Percentiles rank a stretch among this genome's conserved stretches.
Conservation (phyloP, 2,329 filamentous ascomycete genomes). For the Blumeria graminis region DNA sequence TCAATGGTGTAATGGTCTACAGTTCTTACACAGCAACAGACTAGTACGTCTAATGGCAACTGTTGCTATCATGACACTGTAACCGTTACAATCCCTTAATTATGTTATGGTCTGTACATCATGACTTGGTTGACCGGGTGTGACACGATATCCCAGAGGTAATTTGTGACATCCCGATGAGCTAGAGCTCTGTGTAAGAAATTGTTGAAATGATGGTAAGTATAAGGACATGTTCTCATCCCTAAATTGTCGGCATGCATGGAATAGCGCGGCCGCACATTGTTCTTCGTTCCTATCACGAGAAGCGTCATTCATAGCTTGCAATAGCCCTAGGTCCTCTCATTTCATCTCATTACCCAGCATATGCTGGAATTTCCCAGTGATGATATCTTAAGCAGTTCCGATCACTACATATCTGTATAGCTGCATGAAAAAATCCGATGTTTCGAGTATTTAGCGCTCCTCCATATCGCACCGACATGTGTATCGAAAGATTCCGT, state of each 20-base stretch:
- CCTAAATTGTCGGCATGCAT: not conserved
- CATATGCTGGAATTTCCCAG: not conserved
- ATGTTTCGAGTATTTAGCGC: not conserved
- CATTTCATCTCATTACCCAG: not conserved
- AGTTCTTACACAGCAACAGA: no score
- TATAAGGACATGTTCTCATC: not conserved
- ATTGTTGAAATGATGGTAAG: not conserved
- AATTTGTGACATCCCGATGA: no score
- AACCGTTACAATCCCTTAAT: no score
- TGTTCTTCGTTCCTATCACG: not conserved
- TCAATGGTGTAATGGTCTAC: no score
- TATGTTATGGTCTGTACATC: no score
- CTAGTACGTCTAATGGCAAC: no score
- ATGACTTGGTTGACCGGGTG: no score
- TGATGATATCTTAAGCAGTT: not conserved
- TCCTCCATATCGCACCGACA: not conserved
- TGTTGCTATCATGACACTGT: no score
- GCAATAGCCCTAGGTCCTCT: not conserved
- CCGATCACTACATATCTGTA: not conserved
- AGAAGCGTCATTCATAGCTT: not conserved
- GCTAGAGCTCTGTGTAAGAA: not conserved
- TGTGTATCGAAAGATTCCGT: not conserved
- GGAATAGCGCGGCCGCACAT: not conserved
- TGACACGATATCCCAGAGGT: no score
- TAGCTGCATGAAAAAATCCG: not conserved